Base-by-base conservation (phyloP, 2,329 filamentous ascomycete genomes). In the Cordyceps militaris region DNA sequence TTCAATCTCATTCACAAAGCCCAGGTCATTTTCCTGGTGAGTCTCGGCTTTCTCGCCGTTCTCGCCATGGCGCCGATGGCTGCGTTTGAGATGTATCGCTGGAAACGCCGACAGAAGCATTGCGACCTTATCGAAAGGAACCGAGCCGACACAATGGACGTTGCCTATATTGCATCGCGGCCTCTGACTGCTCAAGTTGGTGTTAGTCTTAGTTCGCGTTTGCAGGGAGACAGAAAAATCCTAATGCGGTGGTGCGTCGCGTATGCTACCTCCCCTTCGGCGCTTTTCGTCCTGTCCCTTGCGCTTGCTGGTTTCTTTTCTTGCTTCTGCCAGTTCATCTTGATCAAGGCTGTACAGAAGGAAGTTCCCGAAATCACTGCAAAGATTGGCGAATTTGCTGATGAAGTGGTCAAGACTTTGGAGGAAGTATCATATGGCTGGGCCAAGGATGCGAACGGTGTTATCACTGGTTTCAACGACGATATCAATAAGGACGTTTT, bases 401-500 rank as follows among this genome's bases (percentile, higher is more conserved):
- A 85, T 61, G 82, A 90, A 60, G 88, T 96, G 13, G 86, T 95
- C 47, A 68, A 68, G n/a, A 81, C 83, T 34, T 79, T 96, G 40
- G 81, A 88, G 66, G 83, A 85, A 60, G 86, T 89, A 8, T 95
- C 90, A 28, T 78, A 80, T 59, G 75, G 82, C 60, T 97, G 92
- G 92, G 85, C 91, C 5, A 74, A 79, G 58, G 85, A 85, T 55
- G 87, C 89, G 64, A 96, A 96, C 71, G 72, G 77, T 10, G 87
- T 87, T 53, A 85, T 96, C 66, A 76, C 70, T 28, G 78, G 83
- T 11, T 80, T 92, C 68, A 93, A 91, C 71, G 69, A 77, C 57
- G 83, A 89, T 32, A 84, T 99, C 72, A 99, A 97, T 74, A 69
- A 86, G 40, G 85, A 97, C 61, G 77, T 99, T 24, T 84, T 97